These are phyloP conservation scores for Penicillium paneum DNA, from an alignment of 2,329 filamentous ascomycete genomes.

Conservation along the genomic window DNA sequence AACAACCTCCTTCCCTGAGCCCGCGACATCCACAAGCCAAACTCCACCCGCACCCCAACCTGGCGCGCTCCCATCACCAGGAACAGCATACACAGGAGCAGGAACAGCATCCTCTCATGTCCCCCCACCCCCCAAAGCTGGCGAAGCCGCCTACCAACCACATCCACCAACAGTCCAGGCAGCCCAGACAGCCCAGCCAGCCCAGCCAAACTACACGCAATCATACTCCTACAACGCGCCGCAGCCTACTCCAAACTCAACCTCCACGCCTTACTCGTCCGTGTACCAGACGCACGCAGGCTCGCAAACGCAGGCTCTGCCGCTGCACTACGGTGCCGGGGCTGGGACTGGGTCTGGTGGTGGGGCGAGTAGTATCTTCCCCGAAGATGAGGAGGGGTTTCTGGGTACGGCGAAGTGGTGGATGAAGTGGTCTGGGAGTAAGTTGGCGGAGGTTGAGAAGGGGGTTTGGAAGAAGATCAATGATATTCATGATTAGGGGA, in stretches of 20 bases:
- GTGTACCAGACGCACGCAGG: constrained; percentile 24
- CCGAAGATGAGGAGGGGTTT: constrained; percentile 34
- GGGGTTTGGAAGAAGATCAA: constrained; percentile 50
- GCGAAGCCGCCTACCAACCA: constrained; percentile 4
- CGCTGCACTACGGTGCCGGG: constrained; percentile 11
- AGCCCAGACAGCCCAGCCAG: not conserved
- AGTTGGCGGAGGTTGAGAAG: constrained; percentile 46
- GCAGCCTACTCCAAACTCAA: constrained; percentile 20
- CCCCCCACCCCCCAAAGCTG: constrained; percentile 22
- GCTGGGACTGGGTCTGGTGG: constrained; percentile 7
- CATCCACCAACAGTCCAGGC: not conserved
- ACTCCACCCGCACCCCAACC: constrained; percentile 41
- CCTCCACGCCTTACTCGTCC: constrained; percentile 26
- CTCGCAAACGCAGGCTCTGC: constrained; percentile 11
- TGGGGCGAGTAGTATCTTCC: constrained; percentile 16
- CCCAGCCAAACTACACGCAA: constrained; percentile 4
- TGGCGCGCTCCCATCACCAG: constrained; percentile 24
- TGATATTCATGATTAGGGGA: constrained; percentile 31
- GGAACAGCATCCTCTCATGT: constrained; percentile 2
- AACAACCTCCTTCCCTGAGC: constrained; percentile 12
- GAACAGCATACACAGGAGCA: not conserved
- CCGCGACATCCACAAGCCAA: constrained; percentile 7
- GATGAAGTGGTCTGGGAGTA: constrained; percentile 40
- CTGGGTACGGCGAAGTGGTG: constrained; percentile 43
- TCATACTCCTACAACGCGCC: constrained; percentile 16